Percentiles rank a stretch among this genome's conserved stretches.
Conservation (phyloP, 2,329 filamentous ascomycete species). For the Aspergillus pseudoterreus region DNA sequence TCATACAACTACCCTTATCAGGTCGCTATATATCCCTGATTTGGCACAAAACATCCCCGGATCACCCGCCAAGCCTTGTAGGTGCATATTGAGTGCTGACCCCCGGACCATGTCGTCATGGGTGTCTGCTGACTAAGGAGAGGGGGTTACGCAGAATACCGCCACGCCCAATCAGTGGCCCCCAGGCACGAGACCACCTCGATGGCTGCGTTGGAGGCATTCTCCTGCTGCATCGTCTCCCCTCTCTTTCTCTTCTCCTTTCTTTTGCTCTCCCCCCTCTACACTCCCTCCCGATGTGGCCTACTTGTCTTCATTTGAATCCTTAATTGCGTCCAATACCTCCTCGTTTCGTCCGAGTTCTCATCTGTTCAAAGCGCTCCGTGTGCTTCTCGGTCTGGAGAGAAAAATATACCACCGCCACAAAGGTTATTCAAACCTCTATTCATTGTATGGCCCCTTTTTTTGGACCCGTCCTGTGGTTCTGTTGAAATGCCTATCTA, state of each 20-base stretch:
- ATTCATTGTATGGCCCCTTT: not conserved
- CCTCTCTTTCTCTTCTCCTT: conserved; percentile 7
- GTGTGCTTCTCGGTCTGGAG: not conserved
- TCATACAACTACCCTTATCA: no score
- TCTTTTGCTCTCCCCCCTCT: conserved; percentile 5
- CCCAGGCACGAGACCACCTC: conserved; percentile 9
- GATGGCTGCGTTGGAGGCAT: conserved; percentile 8
- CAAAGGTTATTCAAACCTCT: not conserved
- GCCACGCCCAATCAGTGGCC: conserved; percentile 6
- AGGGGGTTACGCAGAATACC: not conserved
- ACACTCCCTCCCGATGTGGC: conserved; percentile 1
- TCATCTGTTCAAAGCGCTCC: not conserved
- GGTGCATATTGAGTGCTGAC: not conserved
- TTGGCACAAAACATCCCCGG: no score
- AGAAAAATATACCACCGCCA: not conserved
- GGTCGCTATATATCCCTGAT: no score
- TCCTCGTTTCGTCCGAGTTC: not conserved
- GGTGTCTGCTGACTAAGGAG: not conserved
- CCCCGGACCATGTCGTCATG: not conserved
- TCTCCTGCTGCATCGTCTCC: conserved; percentile 11
- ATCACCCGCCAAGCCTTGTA: no score
- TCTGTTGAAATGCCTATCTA: not conserved
- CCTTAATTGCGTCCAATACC: not conserved
- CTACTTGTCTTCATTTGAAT: conserved; percentile 6
- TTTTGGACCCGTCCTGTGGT: not conserved